Conservation (phyloP, 2,329 filamentous ascomycete genomes). For the Colletotrichum lentis region DNA sequence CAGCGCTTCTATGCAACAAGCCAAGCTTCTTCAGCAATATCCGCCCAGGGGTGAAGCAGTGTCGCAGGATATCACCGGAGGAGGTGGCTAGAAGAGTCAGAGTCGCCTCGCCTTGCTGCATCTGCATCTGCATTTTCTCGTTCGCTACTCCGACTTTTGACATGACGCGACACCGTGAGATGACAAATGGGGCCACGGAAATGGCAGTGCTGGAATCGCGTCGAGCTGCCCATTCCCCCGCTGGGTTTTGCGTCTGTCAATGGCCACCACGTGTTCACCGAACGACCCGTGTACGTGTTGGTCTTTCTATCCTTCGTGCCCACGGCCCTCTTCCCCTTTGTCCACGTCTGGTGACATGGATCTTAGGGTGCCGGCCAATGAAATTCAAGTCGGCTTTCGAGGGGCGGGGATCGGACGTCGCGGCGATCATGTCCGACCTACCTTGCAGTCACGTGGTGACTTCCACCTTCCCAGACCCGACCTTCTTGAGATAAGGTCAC, state of each 20-base stretch:
- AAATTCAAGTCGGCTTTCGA: background rate
- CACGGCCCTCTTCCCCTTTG: background rate
- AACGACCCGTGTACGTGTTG: slow-evolving; percentile 17
- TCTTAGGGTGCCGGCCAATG: slow-evolving; percentile 25
- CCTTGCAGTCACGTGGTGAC: slow-evolving; percentile 1
- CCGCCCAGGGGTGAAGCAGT: slow-evolving; percentile 29
- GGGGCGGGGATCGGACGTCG: slow-evolving; percentile 21
- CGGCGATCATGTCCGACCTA: slow-evolving; percentile 26
- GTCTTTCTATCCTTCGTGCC: background rate
- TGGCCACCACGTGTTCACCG: slow-evolving; percentile 35
- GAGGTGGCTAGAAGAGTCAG: slow-evolving; percentile 21
- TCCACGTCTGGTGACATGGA: slow-evolving; percentile 34
- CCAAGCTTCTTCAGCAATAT: slow-evolving; percentile 34
- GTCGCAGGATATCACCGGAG: slow-evolving; percentile 14
- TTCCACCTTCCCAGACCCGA: too few relatives aligned
- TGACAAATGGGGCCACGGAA: slow-evolving; percentile 20
- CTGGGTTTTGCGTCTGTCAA: slow-evolving; percentile 17
- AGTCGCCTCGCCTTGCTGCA: slow-evolving; percentile 3
- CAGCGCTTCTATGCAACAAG: slow-evolving; percentile 32
- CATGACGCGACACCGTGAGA: background rate
- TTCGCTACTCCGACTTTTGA: background rate
- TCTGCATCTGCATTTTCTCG: background rate
- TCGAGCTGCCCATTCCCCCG: background rate
- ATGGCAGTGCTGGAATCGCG: slow-evolving; percentile 28
- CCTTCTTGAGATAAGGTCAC: background rate